Evolutionary conservation across 306 rosid species (phyloP), one percentile per base, ranked within the genome.

Genomic region (Malus sieversii): DNA sequence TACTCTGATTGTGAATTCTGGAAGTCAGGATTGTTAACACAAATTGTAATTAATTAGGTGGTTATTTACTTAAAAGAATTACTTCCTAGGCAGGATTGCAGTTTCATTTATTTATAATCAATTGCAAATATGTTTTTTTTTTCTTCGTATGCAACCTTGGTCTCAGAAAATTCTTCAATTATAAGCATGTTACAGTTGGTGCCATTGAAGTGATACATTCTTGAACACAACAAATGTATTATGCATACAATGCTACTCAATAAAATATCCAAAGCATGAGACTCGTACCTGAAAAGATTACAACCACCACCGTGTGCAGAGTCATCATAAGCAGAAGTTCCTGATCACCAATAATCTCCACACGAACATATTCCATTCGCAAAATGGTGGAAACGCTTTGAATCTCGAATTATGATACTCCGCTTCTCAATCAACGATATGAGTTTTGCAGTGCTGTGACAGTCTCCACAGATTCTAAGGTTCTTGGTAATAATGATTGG

Each of bases 321-420:
- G 4, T 15, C 67, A 27, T 13, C 66, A 62, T 29, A 62, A 29
- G 18, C 42, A 30, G 1, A 70, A 27, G 22, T 25, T 25, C 25
- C 25, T 25, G 25, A 25, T 84, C 80, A 90, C 96, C 96, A 90
- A 76, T 90, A 92, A 83, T 90, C 92, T 57, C 88, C 84, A 78
- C 96, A 90, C 16, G 97, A 86, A 70, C 97, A 86, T 14, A 72
- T 72, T 35, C 97, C 93, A 68, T 79, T 48, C 29, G 71, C 66
- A 65, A 92, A 92, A 73, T 83, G 93, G 83, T 92, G 97, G 84
- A 90, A 88, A 70, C 97, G 82, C 88, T 87, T 92, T 66, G 89
- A 71, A 88, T 92, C 93, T 76, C 96, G 80, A 62, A 92, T 83
- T 58, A 92, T 82, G 72, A 90, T 83, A 16, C 74, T 73, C 12